These are phyloP conservation scores for Lantana camara DNA, from an alignment of 257 asterid species.

Conservation along the genomic window DNA sequence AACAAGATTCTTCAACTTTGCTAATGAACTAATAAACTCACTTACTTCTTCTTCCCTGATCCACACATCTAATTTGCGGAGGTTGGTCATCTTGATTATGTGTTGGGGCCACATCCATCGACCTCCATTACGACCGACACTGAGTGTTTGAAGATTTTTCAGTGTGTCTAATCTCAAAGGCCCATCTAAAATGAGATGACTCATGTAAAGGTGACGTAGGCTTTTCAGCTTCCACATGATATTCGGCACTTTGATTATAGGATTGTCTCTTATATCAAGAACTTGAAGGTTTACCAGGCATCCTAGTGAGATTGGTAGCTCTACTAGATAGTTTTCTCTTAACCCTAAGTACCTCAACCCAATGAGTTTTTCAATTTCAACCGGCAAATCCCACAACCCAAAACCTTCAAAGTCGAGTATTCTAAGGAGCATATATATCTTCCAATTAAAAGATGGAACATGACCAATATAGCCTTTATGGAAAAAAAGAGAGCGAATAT, in stretches of 20 bases:
- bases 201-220: conserved; percentile 9
- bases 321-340: not conserved
- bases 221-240: conserved; percentile 15
- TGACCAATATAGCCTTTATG: not conserved
- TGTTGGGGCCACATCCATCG: not conserved
- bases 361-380: not conserved
- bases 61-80: not conserved
- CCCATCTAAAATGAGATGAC: not conserved
- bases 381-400: conserved; percentile 10
- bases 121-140: not conserved
- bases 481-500: conserved; percentile 18
- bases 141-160: conserved; percentile 27
- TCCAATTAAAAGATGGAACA: conserved; percentile 5
- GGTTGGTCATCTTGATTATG: not conserved
- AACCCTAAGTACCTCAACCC: conserved; percentile 23
- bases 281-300: conserved; percentile 12
- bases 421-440: conserved; percentile 14
- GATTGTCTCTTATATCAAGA: not conserved
- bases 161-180: not conserved
- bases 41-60: not conserved
- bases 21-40: conserved; percentile 2
- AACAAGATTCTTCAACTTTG: conserved; percentile 15
- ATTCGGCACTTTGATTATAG: not conserved
- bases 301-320: conserved; percentile 26
- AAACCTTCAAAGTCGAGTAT: conserved; percentile 22